These are phyloP conservation scores for Tothia fuscella DNA, from an alignment of 2,329 filamentous ascomycete species.

Conservation along the genomic window DNA sequence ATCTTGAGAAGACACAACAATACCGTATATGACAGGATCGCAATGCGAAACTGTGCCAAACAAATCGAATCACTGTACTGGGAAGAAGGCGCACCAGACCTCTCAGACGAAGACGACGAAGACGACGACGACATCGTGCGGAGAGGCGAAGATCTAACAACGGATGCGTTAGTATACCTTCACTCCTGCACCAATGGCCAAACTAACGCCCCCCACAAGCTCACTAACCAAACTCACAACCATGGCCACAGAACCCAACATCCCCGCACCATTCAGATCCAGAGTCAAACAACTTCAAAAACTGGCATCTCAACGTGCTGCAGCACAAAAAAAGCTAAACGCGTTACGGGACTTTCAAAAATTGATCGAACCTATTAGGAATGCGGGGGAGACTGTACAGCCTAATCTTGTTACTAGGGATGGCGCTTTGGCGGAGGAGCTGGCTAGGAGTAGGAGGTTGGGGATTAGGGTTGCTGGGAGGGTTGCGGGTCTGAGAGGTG, in stretches of 20 bases:
- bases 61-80: constrained; percentile 58
- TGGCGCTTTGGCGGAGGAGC: constrained; percentile 52
- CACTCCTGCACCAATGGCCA: not conserved
- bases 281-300: constrained; percentile 34
- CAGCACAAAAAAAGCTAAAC: constrained; percentile 35
- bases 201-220: not conserved
- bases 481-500: constrained; percentile 13
- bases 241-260: not conserved
- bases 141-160: constrained; percentile 7
- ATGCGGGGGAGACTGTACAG: constrained; percentile 40
- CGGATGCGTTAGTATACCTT: not conserved
- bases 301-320: constrained; percentile 39
- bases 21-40: constrained; percentile 54
- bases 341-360: constrained; percentile 36
- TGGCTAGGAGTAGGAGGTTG: constrained; percentile 54
- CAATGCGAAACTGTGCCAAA: constrained; percentile 59
- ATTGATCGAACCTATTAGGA: constrained; percentile 41
- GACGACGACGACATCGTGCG: constrained; percentile 4
- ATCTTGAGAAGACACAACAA: constrained; percentile 52
- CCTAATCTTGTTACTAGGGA: constrained; percentile 55
- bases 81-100: constrained; percentile 28
- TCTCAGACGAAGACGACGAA: not conserved
- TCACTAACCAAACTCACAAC: not conserved
- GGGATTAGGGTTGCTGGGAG: constrained; percentile 26
- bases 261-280: constrained; percentile 14